Percentiles rank a stretch among this genome's conserved stretches.
phyloP scores from a whole-genome alignment of 306 rosid species.

The Purshia tridentata region DNA sequence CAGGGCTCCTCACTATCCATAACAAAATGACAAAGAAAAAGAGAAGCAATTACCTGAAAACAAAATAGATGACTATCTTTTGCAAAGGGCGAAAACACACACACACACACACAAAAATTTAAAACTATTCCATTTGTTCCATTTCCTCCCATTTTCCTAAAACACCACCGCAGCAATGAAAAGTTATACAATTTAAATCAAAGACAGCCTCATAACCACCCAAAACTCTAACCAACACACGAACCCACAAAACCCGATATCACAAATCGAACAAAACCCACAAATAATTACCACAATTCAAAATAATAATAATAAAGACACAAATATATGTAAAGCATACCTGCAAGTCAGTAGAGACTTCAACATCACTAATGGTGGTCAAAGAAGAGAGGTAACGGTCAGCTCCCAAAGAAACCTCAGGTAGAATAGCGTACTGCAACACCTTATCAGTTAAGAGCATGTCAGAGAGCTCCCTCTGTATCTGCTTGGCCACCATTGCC shows the following conservation, averaged over 20 bases:
- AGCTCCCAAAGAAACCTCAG: conserved; percentile 91
- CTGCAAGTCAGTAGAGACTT: conserved; percentile 89
- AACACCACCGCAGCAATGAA: not conserved
- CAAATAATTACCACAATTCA: not conserved
- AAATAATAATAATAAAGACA: not conserved
- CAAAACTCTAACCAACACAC: not conserved
- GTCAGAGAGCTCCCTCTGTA: conserved; percentile 78
- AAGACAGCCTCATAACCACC: not conserved
- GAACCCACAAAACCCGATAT: not conserved
- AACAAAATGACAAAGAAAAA: not conserved
- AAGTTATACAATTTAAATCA: not conserved
- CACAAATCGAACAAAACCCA: not conserved
- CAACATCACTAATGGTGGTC: conserved; percentile 81
- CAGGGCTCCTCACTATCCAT: no score
- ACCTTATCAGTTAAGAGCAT: conserved; percentile 85
- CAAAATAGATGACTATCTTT: not conserved
- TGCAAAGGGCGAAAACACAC: not conserved
- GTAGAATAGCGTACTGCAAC: conserved; percentile 71
- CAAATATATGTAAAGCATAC: conserved; percentile 23
- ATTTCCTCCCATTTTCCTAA: not conserved
- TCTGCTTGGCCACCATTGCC: conserved; percentile 95
- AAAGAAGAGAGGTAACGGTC: conserved; percentile 83
- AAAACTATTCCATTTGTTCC: conserved; percentile 1
- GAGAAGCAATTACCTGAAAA: not conserved
- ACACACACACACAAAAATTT: not conserved